Base-by-base conservation (phyloP, 176 grass and related monocot genomes). In the Lolium rigidum region DNA sequence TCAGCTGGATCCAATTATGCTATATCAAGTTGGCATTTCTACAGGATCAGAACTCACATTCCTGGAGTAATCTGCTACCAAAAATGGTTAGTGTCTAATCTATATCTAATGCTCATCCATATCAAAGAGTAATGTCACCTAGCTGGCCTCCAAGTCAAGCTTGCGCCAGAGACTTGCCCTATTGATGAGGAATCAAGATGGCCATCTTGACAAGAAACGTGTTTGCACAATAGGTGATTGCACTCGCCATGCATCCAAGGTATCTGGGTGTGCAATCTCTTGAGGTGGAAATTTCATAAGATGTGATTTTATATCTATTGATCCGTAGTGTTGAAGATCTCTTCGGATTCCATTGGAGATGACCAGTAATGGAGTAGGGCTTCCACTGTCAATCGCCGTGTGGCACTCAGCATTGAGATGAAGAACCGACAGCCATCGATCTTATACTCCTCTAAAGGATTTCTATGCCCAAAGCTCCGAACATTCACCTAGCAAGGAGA, bases 361-460 rank as follows among this genome's bases (percentile, higher is more conserved):
- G 90, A 95, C 96, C 96, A 98, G 86, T 94, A 98, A 70, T 86
- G 88, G 72, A 98, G 78, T 22, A 98, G 79, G 44, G 93, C 85
- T 89, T 98, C 86, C 6, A 98, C 86, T 0, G 93, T 94, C 74
- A 95, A 86, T 74, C 90, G 74, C n/a, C 93, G 74, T 0, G 93
- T 98, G 70, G 93, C 90, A 74, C 91, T 91, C 83, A 98, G 69
- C 96, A 98, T 95, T 47, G 96, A 95, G 84, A 98, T 98, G 84
- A 95, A 98, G 88, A 98, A 98, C 24, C 93, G 83, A 25, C 96
- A 95, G 6, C 93, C 96, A 41, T 98, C 96, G 70, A 98, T 98
- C 83, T 94, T 98, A 80, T 98, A 98, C 48, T 98, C 97, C 91
- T 98, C 97, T 31, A 98, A 78, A 77, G 93, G 97, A 54, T 98